phyloP scores from a whole-genome alignment of 2,329 filamentous ascomycete species.

The Cladobotryum mycophilum region DNA sequence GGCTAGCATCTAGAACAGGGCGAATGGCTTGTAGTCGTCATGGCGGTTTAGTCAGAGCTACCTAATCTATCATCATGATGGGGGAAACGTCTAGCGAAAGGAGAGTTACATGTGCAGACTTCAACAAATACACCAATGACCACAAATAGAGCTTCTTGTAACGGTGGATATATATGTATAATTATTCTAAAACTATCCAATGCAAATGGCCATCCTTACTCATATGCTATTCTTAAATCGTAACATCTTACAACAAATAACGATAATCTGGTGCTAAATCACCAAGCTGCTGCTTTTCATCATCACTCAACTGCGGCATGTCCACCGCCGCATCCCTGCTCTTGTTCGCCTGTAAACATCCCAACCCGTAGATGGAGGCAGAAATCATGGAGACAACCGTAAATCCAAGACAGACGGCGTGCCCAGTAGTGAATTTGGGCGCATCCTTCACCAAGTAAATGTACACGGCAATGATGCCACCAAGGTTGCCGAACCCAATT shows the following conservation, averaged over 20 bases:
- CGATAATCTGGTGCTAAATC: constrained; percentile 55
- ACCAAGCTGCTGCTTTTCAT: constrained; percentile 55
- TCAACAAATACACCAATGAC: too few relatives aligned
- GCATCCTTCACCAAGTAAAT: constrained; percentile 60
- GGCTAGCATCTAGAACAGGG: too few relatives aligned
- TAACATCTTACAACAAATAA: constrained; percentile 43
- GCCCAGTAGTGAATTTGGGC: constrained; percentile 64
- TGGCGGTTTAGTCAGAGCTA: too few relatives aligned
- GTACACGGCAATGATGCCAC: constrained; percentile 72
- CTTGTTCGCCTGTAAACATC: constrained; percentile 55
- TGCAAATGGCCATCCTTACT: too few relatives aligned
- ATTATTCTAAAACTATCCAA: too few relatives aligned
- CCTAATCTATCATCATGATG: too few relatives aligned
- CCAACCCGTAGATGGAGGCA: constrained; percentile 53
- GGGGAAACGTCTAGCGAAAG: too few relatives aligned
- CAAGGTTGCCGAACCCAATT: constrained; percentile 72
- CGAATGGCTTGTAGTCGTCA: too few relatives aligned
- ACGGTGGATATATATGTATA: too few relatives aligned
- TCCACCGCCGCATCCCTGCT: constrained; percentile 45
- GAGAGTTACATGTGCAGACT: too few relatives aligned
- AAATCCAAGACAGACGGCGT: constrained; percentile 71
- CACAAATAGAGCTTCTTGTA: too few relatives aligned
- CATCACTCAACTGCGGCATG: constrained; percentile 43
- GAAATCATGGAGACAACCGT: constrained; percentile 58
- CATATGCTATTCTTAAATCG: too few relatives aligned